Base-by-base conservation (phyloP, 2,329 filamentous ascomycete genomes). In the Venturia asperata region DNA sequence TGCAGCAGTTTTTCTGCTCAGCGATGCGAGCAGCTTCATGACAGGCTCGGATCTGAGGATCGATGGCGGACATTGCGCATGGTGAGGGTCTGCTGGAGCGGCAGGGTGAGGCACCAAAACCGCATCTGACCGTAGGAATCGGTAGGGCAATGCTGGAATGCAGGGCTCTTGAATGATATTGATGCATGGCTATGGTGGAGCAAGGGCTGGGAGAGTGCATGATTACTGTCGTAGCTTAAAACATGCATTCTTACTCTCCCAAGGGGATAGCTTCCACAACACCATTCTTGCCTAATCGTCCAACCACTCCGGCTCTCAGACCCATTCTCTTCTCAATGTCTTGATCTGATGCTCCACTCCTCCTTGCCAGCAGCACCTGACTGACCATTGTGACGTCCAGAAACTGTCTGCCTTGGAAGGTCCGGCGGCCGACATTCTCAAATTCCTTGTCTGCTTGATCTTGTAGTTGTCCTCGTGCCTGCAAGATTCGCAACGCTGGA, bases 361-460 rank as follows among this genome's bases (percentile, higher is more conserved):
- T 42, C 65, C 62, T 58, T 21, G 65, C 42, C 62, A 39, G 19
- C 45, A 66, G 24, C 62, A 55, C 65, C 39, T 66, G 64, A 71
- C 76, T 70, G 45, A 82, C 71, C 24, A 75, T 72, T 24, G 72
- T 74, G 5, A 77, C 77, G 70, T 81, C 80, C 63, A 80, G 65
- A 66, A 80, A 81, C 67, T 74, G 73, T 68, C 78, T 71, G 2
- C 79, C 79, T 49, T 71, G 67, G 64, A 78, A 76, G 0, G 76
- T 77, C 66, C 71, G 72, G 41, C 75, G 72, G 0, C 78, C 79
- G 3, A 77, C 71, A 64, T 77, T 73, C 21, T 79, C 77, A 47
- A 83, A 72, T 71, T 87, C 85, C 24, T 73, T 71, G 41, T 86
- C 83, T 1, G 82, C 85, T 43, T 79, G 77, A 24, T 78, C 78